Conservation (phyloP, 495 filamentous ascomycete species). For the Lasiosphaeris hirsuta region DNA sequence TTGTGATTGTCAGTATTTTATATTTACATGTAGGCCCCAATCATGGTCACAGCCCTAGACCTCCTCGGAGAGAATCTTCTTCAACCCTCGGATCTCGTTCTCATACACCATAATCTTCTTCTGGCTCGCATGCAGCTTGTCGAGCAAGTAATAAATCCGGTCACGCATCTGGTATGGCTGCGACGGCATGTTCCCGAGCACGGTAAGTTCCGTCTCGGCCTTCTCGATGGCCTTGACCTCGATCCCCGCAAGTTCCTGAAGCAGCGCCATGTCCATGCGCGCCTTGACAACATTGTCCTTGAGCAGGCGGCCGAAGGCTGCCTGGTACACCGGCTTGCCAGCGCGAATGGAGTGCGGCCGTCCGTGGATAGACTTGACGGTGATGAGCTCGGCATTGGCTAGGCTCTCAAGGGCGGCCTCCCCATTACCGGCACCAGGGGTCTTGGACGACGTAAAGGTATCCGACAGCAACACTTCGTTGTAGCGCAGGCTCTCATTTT, state of each 20-base stretch:
- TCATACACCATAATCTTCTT: conserved; percentile 73
- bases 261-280: conserved; percentile 68
- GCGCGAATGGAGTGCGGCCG: conserved; percentile 73
- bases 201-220: conserved; percentile 71
- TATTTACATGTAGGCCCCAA: neutral
- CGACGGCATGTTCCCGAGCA: conserved; percentile 58
- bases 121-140: conserved; percentile 70
- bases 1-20: too few species aligned
- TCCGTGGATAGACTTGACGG: conserved; percentile 66
- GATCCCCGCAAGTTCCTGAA: conserved; percentile 62
- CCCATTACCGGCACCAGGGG: conserved; percentile 42
- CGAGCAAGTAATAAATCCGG: conserved; percentile 66
- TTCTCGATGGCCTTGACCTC: conserved; percentile 76
- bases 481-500: conserved; percentile 62
- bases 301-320: conserved; percentile 70
- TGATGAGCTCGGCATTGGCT: conserved; percentile 84
- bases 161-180: conserved; percentile 58
- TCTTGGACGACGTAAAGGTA: conserved; percentile 59
- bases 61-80: conserved; percentile 52
- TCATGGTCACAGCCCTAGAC: neutral
- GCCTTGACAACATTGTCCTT: conserved; percentile 69
- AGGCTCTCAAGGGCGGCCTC: conserved; percentile 74
- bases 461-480: conserved; percentile 76
- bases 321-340: conserved; percentile 82
- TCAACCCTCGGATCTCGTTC: conserved; percentile 63